These are phyloP conservation scores for Chaetoscypha palmicola DNA, from an alignment of 2,329 filamentous ascomycete species.

Conservation along the genomic window DNA sequence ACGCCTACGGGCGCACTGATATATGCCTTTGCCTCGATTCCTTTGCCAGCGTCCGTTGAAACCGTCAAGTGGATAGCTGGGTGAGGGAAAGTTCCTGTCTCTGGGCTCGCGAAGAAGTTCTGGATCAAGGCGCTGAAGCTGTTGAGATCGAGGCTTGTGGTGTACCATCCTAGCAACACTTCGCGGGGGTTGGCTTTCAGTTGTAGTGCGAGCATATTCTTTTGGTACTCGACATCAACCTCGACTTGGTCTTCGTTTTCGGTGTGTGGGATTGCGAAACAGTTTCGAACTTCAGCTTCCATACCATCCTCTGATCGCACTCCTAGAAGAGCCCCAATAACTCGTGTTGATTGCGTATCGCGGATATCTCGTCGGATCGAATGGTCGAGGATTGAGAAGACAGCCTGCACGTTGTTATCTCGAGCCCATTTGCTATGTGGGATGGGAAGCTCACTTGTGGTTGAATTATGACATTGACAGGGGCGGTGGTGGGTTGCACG, in stretches of 20 bases:
- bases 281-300: conserved; percentile 91
- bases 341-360: conserved; percentile 79
- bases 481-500: conserved; percentile 78
- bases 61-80: conserved; percentile 97
- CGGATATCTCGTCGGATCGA: conserved; percentile 64
- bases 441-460: conserved; percentile 63
- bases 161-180: conserved; percentile 95
- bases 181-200: conserved; percentile 92
- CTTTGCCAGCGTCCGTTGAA: conserved; percentile 78
- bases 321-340: conserved; percentile 93
- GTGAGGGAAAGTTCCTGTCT: conserved; percentile 94
- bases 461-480: conserved; percentile 89
- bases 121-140: conserved; percentile 97
- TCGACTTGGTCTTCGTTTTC: conserved; percentile 98
- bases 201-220: conserved; percentile 95
- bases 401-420: conserved; percentile 41
- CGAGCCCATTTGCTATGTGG: background rate
- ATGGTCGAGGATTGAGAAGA: conserved; percentile 83
- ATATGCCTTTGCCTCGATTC: conserved; percentile 87
- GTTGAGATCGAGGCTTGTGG: conserved; percentile 93
- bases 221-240: conserved; percentile 99
- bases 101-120: conserved; percentile 97
- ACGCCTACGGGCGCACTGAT: conserved; percentile 94
- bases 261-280: conserved; percentile 96
- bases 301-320: conserved; percentile 92